Percentiles rank a stretch among this genome's conserved stretches.
phyloP scores from a whole-genome alignment of 2,329 filamentous ascomycete species.

The Clonostachys byssicola region DNA sequence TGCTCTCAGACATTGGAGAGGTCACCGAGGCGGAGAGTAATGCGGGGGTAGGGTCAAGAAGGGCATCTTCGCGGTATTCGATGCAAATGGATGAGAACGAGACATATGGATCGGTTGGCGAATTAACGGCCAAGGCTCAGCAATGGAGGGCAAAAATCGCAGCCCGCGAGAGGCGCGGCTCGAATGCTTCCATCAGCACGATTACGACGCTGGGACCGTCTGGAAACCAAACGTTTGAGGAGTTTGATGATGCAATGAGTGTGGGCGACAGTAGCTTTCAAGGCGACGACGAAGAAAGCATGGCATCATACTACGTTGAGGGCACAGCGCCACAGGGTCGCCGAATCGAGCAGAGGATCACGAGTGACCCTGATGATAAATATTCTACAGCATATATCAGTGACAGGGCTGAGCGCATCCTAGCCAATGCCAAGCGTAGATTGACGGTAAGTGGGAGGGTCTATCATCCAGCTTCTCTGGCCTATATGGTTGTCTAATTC shows the following conservation, averaged over 20 bases:
- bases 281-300: conserved; percentile 64
- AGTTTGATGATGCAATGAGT: conserved; percentile 59
- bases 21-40: conserved; percentile 51
- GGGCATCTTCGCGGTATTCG: conserved; percentile 27
- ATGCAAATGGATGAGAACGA: conserved; percentile 23
- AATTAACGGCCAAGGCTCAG: conserved; percentile 31
- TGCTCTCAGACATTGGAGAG: conserved; percentile 62
- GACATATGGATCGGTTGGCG: conserved; percentile 8
- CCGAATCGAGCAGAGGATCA: background rate
- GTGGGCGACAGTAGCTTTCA: conserved; percentile 63
- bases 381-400: conserved; percentile 74
- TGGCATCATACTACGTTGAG: conserved; percentile 52
- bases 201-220: conserved; percentile 42
- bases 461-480: background rate
- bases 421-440: conserved; percentile 87
- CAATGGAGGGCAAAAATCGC: conserved; percentile 21
- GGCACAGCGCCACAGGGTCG: conserved; percentile 25
- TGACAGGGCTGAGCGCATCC: conserved; percentile 80
- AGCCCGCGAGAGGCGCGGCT: conserved; percentile 41
- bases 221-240: conserved; percentile 37
- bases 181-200: conserved; percentile 58
- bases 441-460: conserved; percentile 62
- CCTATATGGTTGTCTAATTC: conserved; percentile 6
- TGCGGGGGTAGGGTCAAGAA: conserved; percentile 30
- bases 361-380: conserved; percentile 39